Conservation (phyloP, 768 basidiomycete genomes). For the Pulveroboletus frians region DNA sequence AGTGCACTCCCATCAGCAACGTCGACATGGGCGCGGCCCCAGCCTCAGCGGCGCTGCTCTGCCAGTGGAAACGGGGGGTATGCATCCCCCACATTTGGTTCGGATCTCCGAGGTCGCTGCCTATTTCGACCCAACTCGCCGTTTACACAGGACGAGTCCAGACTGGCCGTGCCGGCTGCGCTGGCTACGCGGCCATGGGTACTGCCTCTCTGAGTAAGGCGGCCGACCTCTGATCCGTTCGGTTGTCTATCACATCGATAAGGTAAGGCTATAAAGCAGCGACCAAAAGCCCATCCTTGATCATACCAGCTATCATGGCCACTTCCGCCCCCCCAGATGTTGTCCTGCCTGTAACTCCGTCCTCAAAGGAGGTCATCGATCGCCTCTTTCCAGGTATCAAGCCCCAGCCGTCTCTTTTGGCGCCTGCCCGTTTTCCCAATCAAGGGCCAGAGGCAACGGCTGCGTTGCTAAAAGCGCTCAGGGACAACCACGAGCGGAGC, state of each 20-base stretch:
- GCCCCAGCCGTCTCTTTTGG: constrained; percentile 31
- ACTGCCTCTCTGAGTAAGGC: background rate
- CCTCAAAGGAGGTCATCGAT: constrained; percentile 20
- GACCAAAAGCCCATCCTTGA: background rate
- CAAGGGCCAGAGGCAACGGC: constrained; percentile 35
- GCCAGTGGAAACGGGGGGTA: background rate
- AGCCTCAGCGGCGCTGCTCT: background rate
- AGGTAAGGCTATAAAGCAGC: constrained; percentile 7
- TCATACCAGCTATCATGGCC: constrained; percentile 7
- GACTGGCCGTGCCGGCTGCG: background rate
- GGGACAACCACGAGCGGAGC: constrained; percentile 48
- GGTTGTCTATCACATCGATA: background rate
- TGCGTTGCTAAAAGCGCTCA: constrained; percentile 37
- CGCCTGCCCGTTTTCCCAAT: constrained; percentile 36
- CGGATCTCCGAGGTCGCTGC: background rate
- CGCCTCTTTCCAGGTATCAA: constrained; percentile 30
- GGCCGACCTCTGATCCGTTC: background rate
- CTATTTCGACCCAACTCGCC: background rate
- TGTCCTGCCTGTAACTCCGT: constrained; percentile 17
- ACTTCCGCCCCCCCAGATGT: constrained; percentile 26
- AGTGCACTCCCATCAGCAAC: no score
- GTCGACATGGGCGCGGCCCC: no score
- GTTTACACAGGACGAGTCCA: background rate
- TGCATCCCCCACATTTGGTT: background rate
- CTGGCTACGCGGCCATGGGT: background rate